Conservation (phyloP, 352 stramenopile genomes). For the Elongisporangium undulatum region DNA sequence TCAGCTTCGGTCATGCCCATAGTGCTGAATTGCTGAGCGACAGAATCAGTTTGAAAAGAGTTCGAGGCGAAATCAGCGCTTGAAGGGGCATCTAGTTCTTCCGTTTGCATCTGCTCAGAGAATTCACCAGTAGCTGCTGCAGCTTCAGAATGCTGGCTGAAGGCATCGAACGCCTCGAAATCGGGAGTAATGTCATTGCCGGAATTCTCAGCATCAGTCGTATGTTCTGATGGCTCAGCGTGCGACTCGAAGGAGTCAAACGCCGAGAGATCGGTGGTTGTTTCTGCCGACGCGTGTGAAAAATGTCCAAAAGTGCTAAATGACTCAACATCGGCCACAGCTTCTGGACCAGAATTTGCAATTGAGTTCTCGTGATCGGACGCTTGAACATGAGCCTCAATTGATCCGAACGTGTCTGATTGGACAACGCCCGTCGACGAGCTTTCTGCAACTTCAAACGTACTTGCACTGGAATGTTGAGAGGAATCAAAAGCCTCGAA, state of each 20-base stretch:
- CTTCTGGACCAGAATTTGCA: not conserved
- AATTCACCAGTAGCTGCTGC: not conserved
- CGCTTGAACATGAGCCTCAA: not conserved
- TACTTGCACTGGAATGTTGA: no score
- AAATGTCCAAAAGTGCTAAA: no score
- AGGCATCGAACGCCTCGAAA: not conserved
- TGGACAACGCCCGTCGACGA: not conserved
- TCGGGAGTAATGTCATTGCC: not conserved
- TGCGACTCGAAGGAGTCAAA: not conserved
- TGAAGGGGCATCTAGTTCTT: no score
- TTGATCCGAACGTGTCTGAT: not conserved
- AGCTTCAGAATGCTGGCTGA: not conserved
- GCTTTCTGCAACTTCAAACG: no score
- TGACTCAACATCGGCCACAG: no score
- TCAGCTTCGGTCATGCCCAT: no score
- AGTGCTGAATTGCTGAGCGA: no score
- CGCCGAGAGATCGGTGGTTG: no score
- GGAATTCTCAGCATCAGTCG: not conserved
- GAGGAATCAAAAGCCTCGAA: not conserved
- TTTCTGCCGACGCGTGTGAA: no score
- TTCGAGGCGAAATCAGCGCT: no score
- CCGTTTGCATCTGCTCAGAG: no score
- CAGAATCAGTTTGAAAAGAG: no score
- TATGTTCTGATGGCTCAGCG: not conserved
- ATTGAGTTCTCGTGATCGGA: not conserved